Evolutionary conservation across 2,329 filamentous ascomycete genomes (phyloP).

Genomic region (Pseudogymnoascus sp.): DNA sequence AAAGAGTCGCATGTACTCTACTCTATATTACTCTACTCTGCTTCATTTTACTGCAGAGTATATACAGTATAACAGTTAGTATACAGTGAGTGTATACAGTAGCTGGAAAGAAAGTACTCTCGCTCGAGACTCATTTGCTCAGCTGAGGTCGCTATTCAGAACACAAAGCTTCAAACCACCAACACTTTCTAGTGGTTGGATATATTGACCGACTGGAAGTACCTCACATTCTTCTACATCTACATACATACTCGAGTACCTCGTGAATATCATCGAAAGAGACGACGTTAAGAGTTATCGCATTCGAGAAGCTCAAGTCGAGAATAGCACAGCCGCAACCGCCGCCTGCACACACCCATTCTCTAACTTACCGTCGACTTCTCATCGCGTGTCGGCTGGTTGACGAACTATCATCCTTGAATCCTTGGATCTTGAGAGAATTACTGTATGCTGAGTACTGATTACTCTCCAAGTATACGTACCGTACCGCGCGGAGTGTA

Average conservation of each 20-base stretch:
- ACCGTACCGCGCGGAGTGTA: background rate
- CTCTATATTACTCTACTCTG: background rate
- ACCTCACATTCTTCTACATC: background rate
- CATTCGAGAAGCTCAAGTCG: background rate
- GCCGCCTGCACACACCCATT: background rate
- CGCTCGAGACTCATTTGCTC: slow-evolving; percentile 5
- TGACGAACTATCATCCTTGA: slow-evolving; percentile 2
- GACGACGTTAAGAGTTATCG: background rate
- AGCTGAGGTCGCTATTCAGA: background rate
- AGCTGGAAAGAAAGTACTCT: background rate
- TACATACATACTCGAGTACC: background rate
- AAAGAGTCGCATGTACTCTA: background rate
- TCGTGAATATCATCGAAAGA: slow-evolving; percentile 3
- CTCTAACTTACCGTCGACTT: background rate
- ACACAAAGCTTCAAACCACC: background rate
- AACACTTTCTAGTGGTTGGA: slow-evolving; percentile 6
- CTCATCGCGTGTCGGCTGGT: background rate
- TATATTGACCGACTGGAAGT: background rate
- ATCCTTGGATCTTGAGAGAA: background rate
- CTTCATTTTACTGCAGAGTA: background rate
- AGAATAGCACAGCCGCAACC: slow-evolving; percentile 3
- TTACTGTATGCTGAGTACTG: slow-evolving; percentile 3
- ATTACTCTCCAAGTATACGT: slow-evolving; percentile 4
- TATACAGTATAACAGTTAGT: background rate
- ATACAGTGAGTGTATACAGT: background rate